A percentile compares a stretch with the other conserved stretches of the same genome.
phyloP scores from a whole-genome alignment of 805 yeast species.

The Debaryomyces hansenii region DNA sequence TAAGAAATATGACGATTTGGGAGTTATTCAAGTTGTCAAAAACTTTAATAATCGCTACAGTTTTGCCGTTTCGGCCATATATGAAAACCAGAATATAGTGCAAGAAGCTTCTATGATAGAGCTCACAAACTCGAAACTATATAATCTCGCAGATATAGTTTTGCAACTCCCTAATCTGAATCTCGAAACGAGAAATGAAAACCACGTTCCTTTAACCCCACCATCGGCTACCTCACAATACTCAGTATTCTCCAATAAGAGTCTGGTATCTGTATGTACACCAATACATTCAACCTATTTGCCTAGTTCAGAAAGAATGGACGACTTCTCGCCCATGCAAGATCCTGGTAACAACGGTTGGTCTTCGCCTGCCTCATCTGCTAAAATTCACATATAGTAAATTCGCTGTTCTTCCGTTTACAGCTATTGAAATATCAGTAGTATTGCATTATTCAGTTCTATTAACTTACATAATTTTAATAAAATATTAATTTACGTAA shows the following conservation, averaged over 20 bases:
- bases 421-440: not conserved
- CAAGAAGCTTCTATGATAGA: slow-evolving; percentile 4
- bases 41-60: slow-evolving; percentile 22
- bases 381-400: slow-evolving; percentile 5
- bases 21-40: slow-evolving; percentile 51
- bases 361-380: slow-evolving; percentile 10
- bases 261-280: slow-evolving; percentile 19
- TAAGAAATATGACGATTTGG: slow-evolving; percentile 51
- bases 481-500: not conserved
- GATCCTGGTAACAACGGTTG: slow-evolving; percentile 5
- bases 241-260: slow-evolving; percentile 34
- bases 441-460: slow-evolving; percentile 5
- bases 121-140: slow-evolving; percentile 13
- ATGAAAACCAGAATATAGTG: slow-evolving; percentile 17
- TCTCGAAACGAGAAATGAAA: slow-evolving; percentile 1
- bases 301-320: slow-evolving; percentile 7
- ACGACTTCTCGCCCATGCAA: slow-evolving; percentile 10
- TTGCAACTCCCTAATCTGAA: slow-evolving; percentile 20
- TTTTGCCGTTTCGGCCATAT: slow-evolving; percentile 15
- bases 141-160: slow-evolving; percentile 24
- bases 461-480: slow-evolving; percentile 1
- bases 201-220: slow-evolving; percentile 33
- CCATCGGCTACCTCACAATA: slow-evolving; percentile 44
- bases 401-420: not conserved
- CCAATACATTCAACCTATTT: slow-evolving; percentile 21